Evolutionary conservation across 2,329 filamentous ascomycete species (phyloP).

Genomic region (Acrodontium crateriforme): DNA sequence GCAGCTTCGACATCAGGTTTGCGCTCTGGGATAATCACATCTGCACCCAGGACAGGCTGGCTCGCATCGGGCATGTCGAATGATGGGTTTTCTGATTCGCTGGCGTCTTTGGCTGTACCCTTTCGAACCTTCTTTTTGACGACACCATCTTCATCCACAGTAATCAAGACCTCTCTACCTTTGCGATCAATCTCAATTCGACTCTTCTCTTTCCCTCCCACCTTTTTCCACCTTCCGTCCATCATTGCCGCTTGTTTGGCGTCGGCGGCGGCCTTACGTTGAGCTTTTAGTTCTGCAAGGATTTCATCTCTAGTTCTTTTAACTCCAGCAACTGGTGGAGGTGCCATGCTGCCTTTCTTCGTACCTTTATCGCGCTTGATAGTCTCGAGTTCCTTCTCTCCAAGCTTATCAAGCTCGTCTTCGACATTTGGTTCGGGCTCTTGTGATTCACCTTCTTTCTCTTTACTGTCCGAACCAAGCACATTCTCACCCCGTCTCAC

Average conservation of each 20-base stretch:
- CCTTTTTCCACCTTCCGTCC: slow-evolving; percentile 15
- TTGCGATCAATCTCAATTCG: slow-evolving; percentile 42
- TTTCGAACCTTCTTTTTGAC: slow-evolving; percentile 49
- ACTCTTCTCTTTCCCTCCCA: slow-evolving; percentile 37
- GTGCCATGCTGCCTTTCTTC: slow-evolving; percentile 37
- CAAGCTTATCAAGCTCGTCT: slow-evolving; percentile 38
- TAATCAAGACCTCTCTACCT: slow-evolving; percentile 44
- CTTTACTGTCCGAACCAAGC: slow-evolving; percentile 28
- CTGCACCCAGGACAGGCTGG: slow-evolving; percentile 20
- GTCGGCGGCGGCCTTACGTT: slow-evolving; percentile 32
- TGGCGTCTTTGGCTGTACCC: slow-evolving; percentile 24
- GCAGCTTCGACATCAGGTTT: slow-evolving; percentile 2
- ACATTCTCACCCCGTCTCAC: slow-evolving; percentile 52
- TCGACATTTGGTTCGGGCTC: slow-evolving; percentile 23
- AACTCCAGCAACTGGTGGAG: slow-evolving; percentile 28
- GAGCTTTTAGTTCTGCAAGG: slow-evolving; percentile 44
- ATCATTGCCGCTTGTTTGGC: slow-evolving; percentile 32
- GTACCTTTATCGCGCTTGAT: slow-evolving; percentile 44
- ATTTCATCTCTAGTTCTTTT: slow-evolving; percentile 47
- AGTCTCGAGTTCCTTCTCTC: slow-evolving; percentile 55
- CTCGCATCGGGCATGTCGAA: slow-evolving; percentile 14
- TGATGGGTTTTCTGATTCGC: slow-evolving; percentile 14
- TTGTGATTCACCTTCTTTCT: slow-evolving; percentile 17
- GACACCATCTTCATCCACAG: slow-evolving; percentile 45
- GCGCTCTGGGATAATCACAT: slow-evolving; percentile 14